Percentiles rank a stretch among this genome's conserved stretches.
phyloP scores from a whole-genome alignment of 495 filamentous ascomycete genomes.

The Ascodesmis nigricans region DNA sequence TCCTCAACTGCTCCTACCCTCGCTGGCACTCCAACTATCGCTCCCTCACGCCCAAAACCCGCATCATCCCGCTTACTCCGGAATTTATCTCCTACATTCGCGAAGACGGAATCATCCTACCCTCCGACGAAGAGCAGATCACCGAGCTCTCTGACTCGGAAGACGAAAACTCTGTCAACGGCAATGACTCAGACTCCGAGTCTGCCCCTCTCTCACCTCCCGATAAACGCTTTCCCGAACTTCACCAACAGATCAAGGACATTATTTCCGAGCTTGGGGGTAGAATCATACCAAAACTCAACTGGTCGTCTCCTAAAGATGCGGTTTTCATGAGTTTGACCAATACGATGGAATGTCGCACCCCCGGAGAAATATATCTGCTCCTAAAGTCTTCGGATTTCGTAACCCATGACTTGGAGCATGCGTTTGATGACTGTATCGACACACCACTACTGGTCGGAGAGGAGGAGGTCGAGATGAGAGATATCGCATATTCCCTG shows the following conservation, averaged over 20 bases:
- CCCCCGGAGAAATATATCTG: constrained; percentile 76
- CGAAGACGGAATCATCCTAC: constrained; percentile 79
- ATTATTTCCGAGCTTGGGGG: constrained; percentile 64
- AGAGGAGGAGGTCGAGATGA: constrained; percentile 1
- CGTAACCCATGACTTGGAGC: constrained; percentile 78
- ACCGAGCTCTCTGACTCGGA: constrained; percentile 22
- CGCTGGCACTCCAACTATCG: constrained; percentile 69
- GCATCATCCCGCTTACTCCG: constrained; percentile 49
- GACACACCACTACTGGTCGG: constrained; percentile 18
- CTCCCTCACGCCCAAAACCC: constrained; percentile 56
- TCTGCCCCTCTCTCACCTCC: constrained; percentile 12
- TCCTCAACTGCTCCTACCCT: constrained; percentile 84
- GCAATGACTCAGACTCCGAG: constrained; percentile 22
- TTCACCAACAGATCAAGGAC: constrained; percentile 51
- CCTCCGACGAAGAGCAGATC: constrained; percentile 30
- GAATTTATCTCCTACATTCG: constrained; percentile 71
- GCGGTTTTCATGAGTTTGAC: constrained; percentile 84
- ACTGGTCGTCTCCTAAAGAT: constrained; percentile 94
- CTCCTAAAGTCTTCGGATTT: constrained; percentile 85
- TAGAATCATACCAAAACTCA: constrained; percentile 70
- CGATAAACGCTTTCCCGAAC: constrained; percentile 34
- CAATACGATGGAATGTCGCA: constrained; percentile 73
- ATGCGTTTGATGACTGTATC: constrained; percentile 66
- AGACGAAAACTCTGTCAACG: constrained; percentile 30
- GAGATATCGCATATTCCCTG: constrained; percentile 37